Evolutionary conservation across 2,329 filamentous ascomycete species (phyloP).

Genomic region (Aspergillus viridinutans): DNA sequence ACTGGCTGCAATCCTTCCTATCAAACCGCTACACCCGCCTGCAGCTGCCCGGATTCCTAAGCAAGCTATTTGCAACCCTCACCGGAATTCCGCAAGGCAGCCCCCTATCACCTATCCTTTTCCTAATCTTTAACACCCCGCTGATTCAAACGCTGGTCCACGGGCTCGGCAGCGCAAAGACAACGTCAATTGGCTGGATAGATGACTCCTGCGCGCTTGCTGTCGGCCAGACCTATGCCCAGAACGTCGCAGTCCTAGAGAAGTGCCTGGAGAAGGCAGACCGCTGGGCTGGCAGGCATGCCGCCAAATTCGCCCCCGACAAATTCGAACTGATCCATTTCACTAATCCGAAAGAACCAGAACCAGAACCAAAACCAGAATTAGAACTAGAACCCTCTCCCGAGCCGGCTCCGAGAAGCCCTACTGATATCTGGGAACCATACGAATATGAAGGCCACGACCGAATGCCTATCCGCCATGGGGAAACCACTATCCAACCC

Average conservation of each 20-base stretch:
- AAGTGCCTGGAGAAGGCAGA: too few species aligned
- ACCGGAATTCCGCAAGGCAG: too few species aligned
- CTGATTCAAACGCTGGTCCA: too few species aligned
- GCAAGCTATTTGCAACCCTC: neutral
- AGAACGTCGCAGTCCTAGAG: too few species aligned
- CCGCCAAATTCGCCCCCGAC: constrained; percentile 2
- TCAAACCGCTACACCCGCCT: neutral
- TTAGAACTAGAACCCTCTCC: too few species aligned
- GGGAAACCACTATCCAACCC: neutral
- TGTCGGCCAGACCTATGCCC: too few species aligned
- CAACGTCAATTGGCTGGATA: too few species aligned
- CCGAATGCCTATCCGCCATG: neutral
- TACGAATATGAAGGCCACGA: neutral
- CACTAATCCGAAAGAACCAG: neutral
- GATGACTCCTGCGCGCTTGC: too few species aligned
- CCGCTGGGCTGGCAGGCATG: neutral
- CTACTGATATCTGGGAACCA: neutral
- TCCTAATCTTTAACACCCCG: too few species aligned
- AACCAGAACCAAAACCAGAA: neutral
- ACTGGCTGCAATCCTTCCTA: constrained; percentile 5
- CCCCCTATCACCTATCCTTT: too few species aligned
- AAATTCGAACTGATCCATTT: constrained; percentile 11
- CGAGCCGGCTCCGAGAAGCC: too few species aligned
- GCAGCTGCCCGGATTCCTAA: neutral
- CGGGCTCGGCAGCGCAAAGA: too few species aligned